Evolutionary conservation across 805 yeast genomes (phyloP), one percentile per base, ranked within the genome.

Genomic region (Candida rishiriensis): DNA sequence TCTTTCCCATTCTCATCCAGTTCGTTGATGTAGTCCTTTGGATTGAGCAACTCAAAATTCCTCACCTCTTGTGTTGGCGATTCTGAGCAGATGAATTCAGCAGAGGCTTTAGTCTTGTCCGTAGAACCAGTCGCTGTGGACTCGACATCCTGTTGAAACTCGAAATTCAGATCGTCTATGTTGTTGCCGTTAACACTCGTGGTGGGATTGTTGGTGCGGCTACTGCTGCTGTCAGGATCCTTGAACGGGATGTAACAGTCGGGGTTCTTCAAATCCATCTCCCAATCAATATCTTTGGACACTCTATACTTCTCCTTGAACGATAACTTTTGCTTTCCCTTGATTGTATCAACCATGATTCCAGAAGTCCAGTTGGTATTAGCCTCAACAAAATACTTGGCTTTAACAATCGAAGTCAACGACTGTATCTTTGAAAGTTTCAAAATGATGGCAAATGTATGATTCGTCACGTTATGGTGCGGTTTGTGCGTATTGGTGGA

Each of bases 381-480:
- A 3, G 79, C 79, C 13, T 61, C 51, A 3, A 77, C 69, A 49
- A 60, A 67, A 48, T 76, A 72, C 42, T 65, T 70, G 30, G 75
- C 68, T 33, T 60, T 63, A 8, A 74, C 57, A 3, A 48, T 44
- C n/a, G 68, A 61, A 30, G 62, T 64, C 13, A 74, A 54, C 2
- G 67, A 51, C 13, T 68, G 65, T 29, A 67, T 69, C 49, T 69
- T 72, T 10, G 63, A 55, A 2, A 78, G 54, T 50, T 74, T 78
- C 2, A 78, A 52, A 11, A 78, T 68, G 10, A 75, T 70, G 0
- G 74, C 79, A 59, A 78, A 76, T 1, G 78, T 73, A 57, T 76
- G 82, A 18, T 76, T 59, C 2, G 67, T 52, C 3, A 57, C 61
- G 31, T 51, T 58, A 42, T 59, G 64, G 29, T 50, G 60, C 34